A percentile compares a stretch with the other conserved stretches of the same genome.
Conservation (phyloP, 176 grass and related monocot species). For the Oropetium thomaeum region DNA sequence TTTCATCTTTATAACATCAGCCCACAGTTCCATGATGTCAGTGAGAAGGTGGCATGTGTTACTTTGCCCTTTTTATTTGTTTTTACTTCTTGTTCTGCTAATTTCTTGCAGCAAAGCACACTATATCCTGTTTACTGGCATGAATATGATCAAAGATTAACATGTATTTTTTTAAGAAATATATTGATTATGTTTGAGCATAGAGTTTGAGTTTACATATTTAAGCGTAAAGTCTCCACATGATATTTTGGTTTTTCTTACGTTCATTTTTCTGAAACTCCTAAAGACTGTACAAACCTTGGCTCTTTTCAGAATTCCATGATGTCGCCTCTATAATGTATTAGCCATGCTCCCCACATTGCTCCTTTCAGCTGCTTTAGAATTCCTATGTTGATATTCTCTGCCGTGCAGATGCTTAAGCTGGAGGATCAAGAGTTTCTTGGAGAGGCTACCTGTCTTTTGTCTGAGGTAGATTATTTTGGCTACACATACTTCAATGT, state of each 20-base stretch:
- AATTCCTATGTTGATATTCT: conserved; percentile 34
- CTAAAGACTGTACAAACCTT: not conserved
- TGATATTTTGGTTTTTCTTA: not conserved
- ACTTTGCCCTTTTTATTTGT: conserved; percentile 18
- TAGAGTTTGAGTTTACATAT: not conserved
- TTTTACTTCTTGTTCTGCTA: not conserved
- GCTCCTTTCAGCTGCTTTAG: conserved; percentile 23
- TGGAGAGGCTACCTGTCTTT: conserved; percentile 75
- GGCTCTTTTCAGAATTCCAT: not conserved
- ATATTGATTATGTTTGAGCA: not conserved
- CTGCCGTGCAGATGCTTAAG: conserved; percentile 76
- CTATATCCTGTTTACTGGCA: conserved; percentile 1
- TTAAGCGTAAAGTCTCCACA: not conserved
- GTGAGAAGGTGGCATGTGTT: conserved; percentile 62
- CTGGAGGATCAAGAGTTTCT: conserved; percentile 95
- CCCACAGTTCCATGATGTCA: conserved; percentile 70
- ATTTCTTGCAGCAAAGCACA: conserved; percentile 8
- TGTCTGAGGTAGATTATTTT: conserved; percentile 66
- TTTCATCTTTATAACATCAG: conserved; percentile 84
- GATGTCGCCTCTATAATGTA: too few relatives aligned
- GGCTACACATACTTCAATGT: not conserved
- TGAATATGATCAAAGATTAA: not conserved
- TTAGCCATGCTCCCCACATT: not conserved
- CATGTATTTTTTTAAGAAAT: not conserved
- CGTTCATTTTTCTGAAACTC: not conserved